Base-by-base conservation (phyloP, 2,329 filamentous ascomycete genomes). In the Sporothrix humicola region DNA sequence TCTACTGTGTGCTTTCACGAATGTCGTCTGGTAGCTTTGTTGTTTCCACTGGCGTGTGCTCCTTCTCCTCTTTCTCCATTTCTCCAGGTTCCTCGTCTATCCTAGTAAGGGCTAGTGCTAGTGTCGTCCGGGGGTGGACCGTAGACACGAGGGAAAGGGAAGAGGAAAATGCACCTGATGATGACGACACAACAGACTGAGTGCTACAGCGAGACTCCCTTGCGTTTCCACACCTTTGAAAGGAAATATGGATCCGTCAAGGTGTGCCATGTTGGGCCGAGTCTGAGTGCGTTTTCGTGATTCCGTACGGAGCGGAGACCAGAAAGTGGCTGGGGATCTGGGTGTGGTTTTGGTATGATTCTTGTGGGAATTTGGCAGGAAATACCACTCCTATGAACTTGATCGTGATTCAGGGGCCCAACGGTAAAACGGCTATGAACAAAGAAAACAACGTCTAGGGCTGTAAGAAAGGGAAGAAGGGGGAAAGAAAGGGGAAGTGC, bases 61-160 rank as follows among this genome's bases (percentile, higher is more conserved):
- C 48, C 42, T 20, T 26, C 37, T 26, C 20, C 48, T 50, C 15
- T 42, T 37, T 69, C 66, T 58, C 52, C 68, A 58, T 70, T 70
- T 70, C 68, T 26, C 68, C 68, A 70, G 52, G 23, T 69, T 69
- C 48, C 6, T 61, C 31, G 31, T 42, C 58, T 61, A 12, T 52
- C 23, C 65, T 13, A n/a, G 31, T 17, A 3, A 23, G 3, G 23
- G 63, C 63, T 52, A 68, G 63, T 52, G 44, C 48, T 69, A 26
- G 65, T 8, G 5, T 54, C 1, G 17, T 61, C 58, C 37, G 26
- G 58, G 58, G 58, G 15, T 61, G 58, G 58, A 37, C 26, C 12
- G 15, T 42, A 26, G 31, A n/a, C 58, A 61, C 58, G 58, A 61
- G 58, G 42, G 58, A 31, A n/a, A 31, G n/a, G n/a, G 52, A 17